Evolutionary conservation across 1,284 basidiomycete species (phyloP).

Genomic region (Fomitopsis betulina): DNA sequence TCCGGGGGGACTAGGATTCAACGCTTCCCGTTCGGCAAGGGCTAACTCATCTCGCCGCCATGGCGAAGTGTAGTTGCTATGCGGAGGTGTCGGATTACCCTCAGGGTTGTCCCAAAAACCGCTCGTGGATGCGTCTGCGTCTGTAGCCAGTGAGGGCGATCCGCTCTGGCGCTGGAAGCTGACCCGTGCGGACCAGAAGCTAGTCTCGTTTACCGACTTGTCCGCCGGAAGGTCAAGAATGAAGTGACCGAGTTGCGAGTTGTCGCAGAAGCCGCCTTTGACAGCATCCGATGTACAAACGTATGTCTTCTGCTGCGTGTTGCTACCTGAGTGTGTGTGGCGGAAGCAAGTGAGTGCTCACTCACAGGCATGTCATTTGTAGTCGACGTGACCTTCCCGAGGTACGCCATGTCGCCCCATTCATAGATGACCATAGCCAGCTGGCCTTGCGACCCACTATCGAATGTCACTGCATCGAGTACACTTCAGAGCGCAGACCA

Average conservation of each 20-base stretch:
- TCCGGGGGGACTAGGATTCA: conserved; percentile 45
- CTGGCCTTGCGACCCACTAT: conserved; percentile 78
- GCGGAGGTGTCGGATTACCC: conserved; percentile 51
- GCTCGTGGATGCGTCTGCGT: conserved; percentile 20
- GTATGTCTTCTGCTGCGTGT: conserved; percentile 76
- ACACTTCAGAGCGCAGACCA: conserved; percentile 10
- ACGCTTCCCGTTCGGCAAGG: conserved; percentile 23
- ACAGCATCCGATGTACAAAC: conserved; percentile 83
- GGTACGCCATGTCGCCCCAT: conserved; percentile 81
- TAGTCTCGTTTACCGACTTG: conserved; percentile 62
- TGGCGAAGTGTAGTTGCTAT: conserved; percentile 39
- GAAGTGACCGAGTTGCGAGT: conserved; percentile 74
- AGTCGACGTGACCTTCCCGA: conserved; percentile 71
- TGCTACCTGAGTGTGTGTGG: conserved; percentile 11
- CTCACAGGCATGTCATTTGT: conserved; percentile 68
- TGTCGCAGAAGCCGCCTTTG: conserved; percentile 64
- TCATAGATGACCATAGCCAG: conserved; percentile 95
- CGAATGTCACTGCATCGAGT: conserved; percentile 68
- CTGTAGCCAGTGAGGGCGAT: conserved; percentile 7
- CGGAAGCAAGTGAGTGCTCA: conserved; percentile 8
- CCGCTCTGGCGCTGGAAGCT: conserved; percentile 36
- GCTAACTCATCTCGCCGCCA: conserved; percentile 29
- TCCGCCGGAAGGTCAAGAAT: conserved; percentile 70
- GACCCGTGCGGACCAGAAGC: conserved; percentile 74
- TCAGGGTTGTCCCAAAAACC: conserved; percentile 57